A percentile compares a stretch with the other conserved stretches of the same genome.
Evolutionary conservation across 2,329 filamentous ascomycete species (phyloP).

Genomic region (Sclerotinia borealis): DNA sequence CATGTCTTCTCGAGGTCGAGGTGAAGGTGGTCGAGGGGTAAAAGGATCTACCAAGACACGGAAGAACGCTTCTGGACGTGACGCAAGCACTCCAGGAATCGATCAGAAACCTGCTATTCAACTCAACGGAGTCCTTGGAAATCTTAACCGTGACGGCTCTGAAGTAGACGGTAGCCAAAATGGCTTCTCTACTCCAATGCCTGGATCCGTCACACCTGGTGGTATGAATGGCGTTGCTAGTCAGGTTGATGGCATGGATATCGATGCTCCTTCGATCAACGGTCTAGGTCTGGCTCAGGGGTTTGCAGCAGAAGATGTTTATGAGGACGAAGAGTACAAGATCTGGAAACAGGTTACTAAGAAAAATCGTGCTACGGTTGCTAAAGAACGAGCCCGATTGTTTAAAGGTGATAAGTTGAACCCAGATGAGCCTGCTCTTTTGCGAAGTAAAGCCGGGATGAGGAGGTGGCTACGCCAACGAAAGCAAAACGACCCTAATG

Average conservation of each 20-base stretch:
- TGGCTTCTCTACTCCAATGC: slow-evolving; percentile 77
- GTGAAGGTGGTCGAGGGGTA: slow-evolving; percentile 55
- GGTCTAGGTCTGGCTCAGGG: slow-evolving; percentile 58
- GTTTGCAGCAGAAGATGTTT: slow-evolving; percentile 66
- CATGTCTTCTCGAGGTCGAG: slow-evolving; percentile 92
- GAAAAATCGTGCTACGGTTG: slow-evolving; percentile 80
- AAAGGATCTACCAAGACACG: slow-evolving; percentile 61
- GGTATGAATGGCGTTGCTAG: slow-evolving; percentile 65
- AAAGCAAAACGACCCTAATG: slow-evolving; percentile 54
- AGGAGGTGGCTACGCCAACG: slow-evolving; percentile 77
- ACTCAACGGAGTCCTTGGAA: slow-evolving; percentile 56
- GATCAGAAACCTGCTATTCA: slow-evolving; percentile 70
- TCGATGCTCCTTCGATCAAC: slow-evolving; percentile 69
- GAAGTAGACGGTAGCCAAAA: slow-evolving; percentile 78
- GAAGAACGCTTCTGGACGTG: slow-evolving; percentile 65
- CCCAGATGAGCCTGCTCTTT: slow-evolving; percentile 75
- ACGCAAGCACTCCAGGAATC: slow-evolving; percentile 70
- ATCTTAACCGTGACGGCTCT: slow-evolving; percentile 61
- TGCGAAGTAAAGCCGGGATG: slow-evolving; percentile 84
- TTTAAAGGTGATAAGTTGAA: slow-evolving; percentile 84
- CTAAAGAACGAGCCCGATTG: slow-evolving; percentile 78
- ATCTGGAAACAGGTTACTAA: slow-evolving; percentile 99
- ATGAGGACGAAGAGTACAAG: slow-evolving; percentile 91
- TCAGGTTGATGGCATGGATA: slow-evolving; percentile 79
- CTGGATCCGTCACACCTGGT: slow-evolving; percentile 69